These are phyloP conservation scores for Phytophthora vignae DNA, from an alignment of 352 stramenopile genomes.

Conservation along the genomic window DNA sequence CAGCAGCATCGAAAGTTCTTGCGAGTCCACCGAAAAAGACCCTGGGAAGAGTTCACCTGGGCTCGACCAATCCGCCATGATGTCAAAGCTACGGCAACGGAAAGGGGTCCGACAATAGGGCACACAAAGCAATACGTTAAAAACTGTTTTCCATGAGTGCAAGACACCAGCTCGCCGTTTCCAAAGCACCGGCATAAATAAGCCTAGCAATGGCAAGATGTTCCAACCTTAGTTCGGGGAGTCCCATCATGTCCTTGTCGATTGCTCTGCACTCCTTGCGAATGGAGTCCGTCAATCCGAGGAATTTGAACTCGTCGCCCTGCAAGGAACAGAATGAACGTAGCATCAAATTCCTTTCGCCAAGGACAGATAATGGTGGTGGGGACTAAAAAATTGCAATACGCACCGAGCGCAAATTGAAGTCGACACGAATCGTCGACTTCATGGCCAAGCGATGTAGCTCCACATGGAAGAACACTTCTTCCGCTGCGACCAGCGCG, in stretches of 20 bases:
- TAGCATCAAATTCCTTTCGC: slow-evolving; percentile 31
- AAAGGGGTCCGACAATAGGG: slow-evolving; percentile 21
- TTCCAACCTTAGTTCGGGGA: slow-evolving; percentile 73
- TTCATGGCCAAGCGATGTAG: slow-evolving; percentile 60
- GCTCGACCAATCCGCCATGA: slow-evolving; percentile 68
- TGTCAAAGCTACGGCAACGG: slow-evolving; percentile 60
- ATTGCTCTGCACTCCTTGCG: slow-evolving; percentile 65
- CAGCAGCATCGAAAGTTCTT: slow-evolving; percentile 66
- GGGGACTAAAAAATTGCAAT: slow-evolving; percentile 1
- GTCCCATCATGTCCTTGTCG: slow-evolving; percentile 65
- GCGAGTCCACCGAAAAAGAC: slow-evolving; percentile 49
- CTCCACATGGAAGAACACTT: slow-evolving; percentile 71
- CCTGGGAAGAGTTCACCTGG: slow-evolving; percentile 57
- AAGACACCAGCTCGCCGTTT: slow-evolving; percentile 16
- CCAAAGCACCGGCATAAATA: slow-evolving; percentile 28
- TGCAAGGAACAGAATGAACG: slow-evolving; percentile 28
- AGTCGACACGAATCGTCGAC: slow-evolving; percentile 69
- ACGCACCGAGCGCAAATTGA: slow-evolving; percentile 71
- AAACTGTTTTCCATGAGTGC: slow-evolving; percentile 16
- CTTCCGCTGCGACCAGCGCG: slow-evolving; percentile 69
- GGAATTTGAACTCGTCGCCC: slow-evolving; percentile 74
- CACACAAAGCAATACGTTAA: slow-evolving; percentile 25
- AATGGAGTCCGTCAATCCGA: slow-evolving; percentile 71
- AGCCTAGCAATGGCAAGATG: slow-evolving; percentile 5
- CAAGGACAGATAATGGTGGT: not conserved